Evolutionary conservation across 1,284 basidiomycete genomes (phyloP), one percentile per base, ranked within the genome.

Genomic region (Mycena citricolor): DNA sequence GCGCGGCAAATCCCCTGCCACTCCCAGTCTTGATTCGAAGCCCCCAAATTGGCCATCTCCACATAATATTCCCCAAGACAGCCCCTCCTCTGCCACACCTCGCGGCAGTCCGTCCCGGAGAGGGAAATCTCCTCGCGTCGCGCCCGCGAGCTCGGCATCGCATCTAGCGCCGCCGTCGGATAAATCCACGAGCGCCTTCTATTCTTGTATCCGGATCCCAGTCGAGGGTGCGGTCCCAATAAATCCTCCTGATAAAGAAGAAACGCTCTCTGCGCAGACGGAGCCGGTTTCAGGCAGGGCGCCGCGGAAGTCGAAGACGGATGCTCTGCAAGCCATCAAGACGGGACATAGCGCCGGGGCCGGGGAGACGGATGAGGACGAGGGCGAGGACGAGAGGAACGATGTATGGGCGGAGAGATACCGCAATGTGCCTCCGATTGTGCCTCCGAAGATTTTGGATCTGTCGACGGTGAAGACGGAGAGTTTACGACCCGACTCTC

Each of bases 241-340:
- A 65, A 52, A 49, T 29, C 40, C 51, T n/a, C 35, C 42, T 13
- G n/a, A n/a, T n/a, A 66, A 71, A 46, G 52, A 57, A 32, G n/a
- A n/a, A n/a, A n/a, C n/a, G n/a, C n/a, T n/a, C n/a, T n/a, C n/a
- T n/a, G n/a, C n/a, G n/a, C n/a, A n/a, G n/a, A n/a, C n/a, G n/a
- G 67, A 72, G n/a, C n/a, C n/a, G n/a, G n/a, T n/a, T n/a, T 65
- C 74, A 39, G 79, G 77, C 65, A 76, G 87, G 48, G 85, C 87
- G 29, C 86, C 88, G 34, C 82, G 88, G 61, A 90, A 90, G 73
- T 89, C 86, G 55, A 90, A 90, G 75, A 87, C 81, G 30, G 86
- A 90, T 54, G 87, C 87, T 44, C 71, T 90, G 33, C 84, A 76
- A 21, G 88, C 87, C 20, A 67, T 90, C 43, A 82, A 82, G 61